Evolutionary conservation across 768 basidiomycete species (phyloP), one percentile per base, ranked within the genome.

Genomic region (Russula earlei): DNA sequence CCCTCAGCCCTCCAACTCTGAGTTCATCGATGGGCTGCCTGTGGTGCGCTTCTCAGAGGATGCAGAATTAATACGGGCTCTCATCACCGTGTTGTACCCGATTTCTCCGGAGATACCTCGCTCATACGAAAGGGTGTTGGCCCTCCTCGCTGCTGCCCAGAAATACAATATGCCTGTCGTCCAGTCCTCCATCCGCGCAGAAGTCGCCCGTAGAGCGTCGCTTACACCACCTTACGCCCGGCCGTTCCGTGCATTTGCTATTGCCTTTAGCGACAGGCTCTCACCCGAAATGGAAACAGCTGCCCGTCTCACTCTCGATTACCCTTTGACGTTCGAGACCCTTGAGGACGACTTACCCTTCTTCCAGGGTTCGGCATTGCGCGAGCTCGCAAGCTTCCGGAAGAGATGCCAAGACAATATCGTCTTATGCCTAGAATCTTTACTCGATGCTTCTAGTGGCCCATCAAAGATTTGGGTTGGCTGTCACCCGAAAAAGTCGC

Each of bases 111-210:
- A n/a, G 9, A 46, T 49, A 29, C 58, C 58, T 7, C 15, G 20
- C 11, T 40, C 54, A 1, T 58, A 48, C 12, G 44, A 50, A 22
- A 41, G 27, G 10, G 10, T 51, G 4, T 25, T 50, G 25, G 37
- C 9, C 15, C 47, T 62, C 19, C 44, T 64, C 8, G 57, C 54
- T 2, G 57, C 63, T 2, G 58, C 60, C 2, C 33, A 44, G 24
- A 68, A 68, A 49, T 68, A 67, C 51, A 50, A 65, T 8, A 63
- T 68, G 58, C 25, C 10, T 20, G 24, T 31, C 37, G 36, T 56
- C 33, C 27, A 27, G 15, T 36, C 27, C 20, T n/a, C 14, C 10
- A 58, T 54, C 31, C 45, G 45, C 3, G 29, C 29, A 10, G 27
- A 45, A n/a, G 27, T 45, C 27, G 29, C 2, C 10, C 6, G 19